Base-by-base conservation (phyloP, 371 early-diverging fungal genomes). In the Lichtheimia corymbifera region DNA sequence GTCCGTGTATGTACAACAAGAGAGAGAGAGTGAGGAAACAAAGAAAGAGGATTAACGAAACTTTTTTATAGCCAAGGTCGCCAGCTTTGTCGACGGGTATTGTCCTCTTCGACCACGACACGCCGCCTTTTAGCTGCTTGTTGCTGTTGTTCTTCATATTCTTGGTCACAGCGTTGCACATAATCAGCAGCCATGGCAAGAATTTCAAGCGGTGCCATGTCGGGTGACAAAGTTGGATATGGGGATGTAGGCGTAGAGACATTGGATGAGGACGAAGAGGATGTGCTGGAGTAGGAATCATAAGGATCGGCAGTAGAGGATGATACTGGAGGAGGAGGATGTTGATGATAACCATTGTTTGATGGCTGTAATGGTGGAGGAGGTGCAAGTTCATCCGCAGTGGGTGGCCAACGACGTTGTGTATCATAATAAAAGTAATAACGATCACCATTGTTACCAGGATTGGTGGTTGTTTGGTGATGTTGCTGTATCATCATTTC, bases 151-250 rank as follows among this genome's bases (percentile, higher is more conserved):
- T 56, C n/a, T 41, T 63, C 62, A 45, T 72, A 63, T 64, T 72
- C 70, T 61, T 77, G 71, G 51, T 77, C 78, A 49, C 74, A 77
- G 15, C 72, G 64, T 45, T 73, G 77, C n/a, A 77, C 74, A 59
- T 77, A 80, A 63, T 80, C 80, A 5, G 80, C 80, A 12, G 80
- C 80, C 27, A 71, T 67, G 24, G 80, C 80, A 20, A 80, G 56
- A 15, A 80, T 72, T 59, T 80, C 80, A 44, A 80, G 71, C 7
- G 77, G 70, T 40, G 72, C 61, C 72, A 76, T 72, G 49, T 70
- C 61, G 25, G 72, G 67, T 22, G 52, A 60, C 4, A 57, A 18
- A 27, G 55, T 30, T 50, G 56, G 60, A 43, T 55, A 60, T 5
- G 62, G 62, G 24, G 53, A 53, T 20, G 63, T 53, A 22, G 72